These are phyloP conservation scores for Massarina eburnea DNA, from an alignment of 2,329 filamentous ascomycete genomes.

Conservation along the genomic window DNA sequence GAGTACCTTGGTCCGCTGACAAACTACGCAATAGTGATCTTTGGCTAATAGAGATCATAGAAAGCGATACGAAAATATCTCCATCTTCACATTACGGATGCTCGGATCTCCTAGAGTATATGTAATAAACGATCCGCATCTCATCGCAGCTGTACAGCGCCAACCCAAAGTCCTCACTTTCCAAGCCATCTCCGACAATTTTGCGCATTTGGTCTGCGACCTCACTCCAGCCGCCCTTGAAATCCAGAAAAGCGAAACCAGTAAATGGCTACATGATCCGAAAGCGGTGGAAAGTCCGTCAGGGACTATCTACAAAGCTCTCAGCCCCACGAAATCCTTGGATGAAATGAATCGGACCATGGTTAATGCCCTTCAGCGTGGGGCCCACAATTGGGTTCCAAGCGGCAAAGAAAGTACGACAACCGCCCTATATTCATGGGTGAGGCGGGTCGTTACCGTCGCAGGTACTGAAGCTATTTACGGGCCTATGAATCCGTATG, in stretches of 20 bases:
- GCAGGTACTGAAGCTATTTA: conserved; percentile 43
- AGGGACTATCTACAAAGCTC: conserved; percentile 28
- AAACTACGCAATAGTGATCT: neutral
- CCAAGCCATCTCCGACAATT: conserved; percentile 40
- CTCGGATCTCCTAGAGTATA: conserved; percentile 42
- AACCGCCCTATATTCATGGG: conserved; percentile 16
- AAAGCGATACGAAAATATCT: conserved; percentile 9
- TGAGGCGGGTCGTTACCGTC: conserved; percentile 28
- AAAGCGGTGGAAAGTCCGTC: conserved; percentile 34
- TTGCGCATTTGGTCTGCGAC: conserved; percentile 33
- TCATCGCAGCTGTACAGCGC: conserved; percentile 41
- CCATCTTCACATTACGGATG: conserved; percentile 45
- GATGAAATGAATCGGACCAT: conserved; percentile 43
- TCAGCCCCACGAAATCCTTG: conserved; percentile 32
- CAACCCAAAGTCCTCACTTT: conserved; percentile 40
- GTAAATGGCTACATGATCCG: conserved; percentile 27
- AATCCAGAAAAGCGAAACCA: conserved; percentile 28
- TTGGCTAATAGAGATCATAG: neutral
- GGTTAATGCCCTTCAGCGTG: conserved; percentile 17
- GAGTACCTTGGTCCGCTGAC: neutral
- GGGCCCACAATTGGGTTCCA: neutral
- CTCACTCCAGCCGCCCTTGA: conserved; percentile 27
- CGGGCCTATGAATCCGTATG: conserved; percentile 41
- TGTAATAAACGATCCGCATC: conserved; percentile 36
- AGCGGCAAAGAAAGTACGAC: neutral